Base-by-base conservation (phyloP, 345 rosid genomes). In the Linum lewisii region DNA sequence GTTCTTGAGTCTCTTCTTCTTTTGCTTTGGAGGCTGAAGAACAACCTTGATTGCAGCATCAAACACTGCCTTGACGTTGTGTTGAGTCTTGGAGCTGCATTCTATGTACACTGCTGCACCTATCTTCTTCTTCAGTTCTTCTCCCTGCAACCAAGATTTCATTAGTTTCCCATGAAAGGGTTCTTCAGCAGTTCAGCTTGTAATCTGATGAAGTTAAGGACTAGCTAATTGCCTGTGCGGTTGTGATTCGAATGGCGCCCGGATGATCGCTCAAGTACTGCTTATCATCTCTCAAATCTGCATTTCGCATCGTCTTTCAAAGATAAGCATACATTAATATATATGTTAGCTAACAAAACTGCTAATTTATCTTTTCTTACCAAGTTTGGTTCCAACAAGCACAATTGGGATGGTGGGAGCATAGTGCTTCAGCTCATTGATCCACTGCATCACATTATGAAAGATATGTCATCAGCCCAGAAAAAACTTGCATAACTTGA, bases 51-150 rank as follows among this genome's bases (percentile, higher is more conserved):
- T 80, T 53, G 84, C 77, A 0, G 81, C 81, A 59, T 80, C 84
- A 32, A 80, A 80, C 57, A 77, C 84, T 1, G 68, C 66, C 63
- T 80, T 79, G 65, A 79, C 81, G 32, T 79, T 79, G 79, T 79
- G 83, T 42, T 77, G 84, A 63, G 81, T 77, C 72, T 80, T 77
- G 62, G 81, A 77, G 73, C 84, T 80, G 77, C 84, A 80, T 63
- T 80, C 84, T 29, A 74, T 42, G 69, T 80, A 80, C 63, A 71
- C 58, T 24, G 77, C 81, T 58, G 80, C 85, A 63, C 80, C 82
- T 5, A 81, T 75, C 72, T 36, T 69, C 65, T 77, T 81, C 73
- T 77, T 81, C 61, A 81, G 59, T 24, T 81, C 85, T 61, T 81
- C 85, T 18, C 85, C 85, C 82, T 80, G 67, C 24, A 5, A 42